Evolutionary conservation across 805 yeast species (phyloP).

Genomic region (Wickerhamomyces canadensis): DNA sequence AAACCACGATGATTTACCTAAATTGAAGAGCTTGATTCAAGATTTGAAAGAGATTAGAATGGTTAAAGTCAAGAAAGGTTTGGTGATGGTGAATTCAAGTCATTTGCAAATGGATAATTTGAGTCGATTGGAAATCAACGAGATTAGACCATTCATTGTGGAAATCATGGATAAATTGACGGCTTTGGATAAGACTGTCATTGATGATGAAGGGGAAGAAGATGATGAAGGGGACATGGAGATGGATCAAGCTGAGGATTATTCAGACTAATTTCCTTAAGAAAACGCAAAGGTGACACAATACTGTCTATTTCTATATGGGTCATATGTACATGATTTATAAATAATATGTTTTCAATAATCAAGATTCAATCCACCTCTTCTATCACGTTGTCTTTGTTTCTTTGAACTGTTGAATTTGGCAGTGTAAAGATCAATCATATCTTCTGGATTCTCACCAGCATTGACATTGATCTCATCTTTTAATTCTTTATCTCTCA

Average conservation of each 20-base stretch:
- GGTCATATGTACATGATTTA: too few relatives aligned
- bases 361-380: slow-evolving; percentile 7
- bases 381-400: slow-evolving; percentile 23
- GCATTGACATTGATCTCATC: slow-evolving; percentile 7
- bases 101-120: slow-evolving; percentile 80
- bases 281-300: too few relatives aligned
- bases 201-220: slow-evolving; percentile 8
- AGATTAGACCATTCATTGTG: slow-evolving; percentile 76
- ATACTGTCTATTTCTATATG: too few relatives aligned
- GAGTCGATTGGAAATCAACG: slow-evolving; percentile 82
- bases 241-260: slow-evolving; percentile 2
- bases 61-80: slow-evolving; percentile 76
- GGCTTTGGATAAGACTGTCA: slow-evolving; percentile 38
- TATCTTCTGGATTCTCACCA: slow-evolving; percentile 17
- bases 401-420: slow-evolving; percentile 21
- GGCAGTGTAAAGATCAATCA: slow-evolving; percentile 20
- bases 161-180: slow-evolving; percentile 75
- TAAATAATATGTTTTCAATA: too few relatives aligned
- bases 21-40: slow-evolving; percentile 63
- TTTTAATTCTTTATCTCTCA: slow-evolving; percentile 13
- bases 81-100: slow-evolving; percentile 70
- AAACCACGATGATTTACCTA: slow-evolving; percentile 58
- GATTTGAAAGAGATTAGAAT: slow-evolving; percentile 81
- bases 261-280: neutral
- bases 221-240: slow-evolving; percentile 5